Evolutionary conservation across 1,284 basidiomycete species (phyloP).

Genomic region (Schizophyllum commune): DNA sequence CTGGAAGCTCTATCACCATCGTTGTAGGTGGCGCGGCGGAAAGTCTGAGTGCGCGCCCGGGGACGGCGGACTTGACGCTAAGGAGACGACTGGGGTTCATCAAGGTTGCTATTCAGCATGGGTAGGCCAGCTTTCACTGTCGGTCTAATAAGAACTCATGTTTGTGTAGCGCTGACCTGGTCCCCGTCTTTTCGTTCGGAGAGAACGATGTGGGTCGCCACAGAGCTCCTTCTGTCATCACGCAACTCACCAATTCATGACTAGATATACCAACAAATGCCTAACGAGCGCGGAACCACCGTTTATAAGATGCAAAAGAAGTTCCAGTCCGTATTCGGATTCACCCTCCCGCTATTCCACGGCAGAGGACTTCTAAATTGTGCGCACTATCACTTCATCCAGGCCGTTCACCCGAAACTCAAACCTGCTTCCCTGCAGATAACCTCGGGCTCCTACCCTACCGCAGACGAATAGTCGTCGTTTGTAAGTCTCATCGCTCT

Average conservation of each 20-base stretch:
- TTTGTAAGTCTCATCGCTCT: slow-evolving; percentile 54
- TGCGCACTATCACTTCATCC: slow-evolving; percentile 29
- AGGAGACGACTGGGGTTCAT: slow-evolving; percentile 86
- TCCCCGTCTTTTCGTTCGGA: slow-evolving; percentile 95
- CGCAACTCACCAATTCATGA: not conserved
- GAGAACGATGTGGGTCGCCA: slow-evolving; percentile 83
- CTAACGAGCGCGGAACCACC: slow-evolving; percentile 89
- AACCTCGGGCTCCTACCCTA: slow-evolving; percentile 91
- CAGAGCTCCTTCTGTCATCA: not conserved
- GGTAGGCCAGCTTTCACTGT: slow-evolving; percentile 38
- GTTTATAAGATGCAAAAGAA: slow-evolving; percentile 82
- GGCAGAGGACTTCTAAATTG: slow-evolving; percentile 90
- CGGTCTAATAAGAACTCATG: not conserved
- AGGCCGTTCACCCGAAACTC: not conserved
- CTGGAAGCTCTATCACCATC: slow-evolving; percentile 80
- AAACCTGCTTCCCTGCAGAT: slow-evolving; percentile 36
- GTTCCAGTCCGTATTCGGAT: slow-evolving; percentile 90
- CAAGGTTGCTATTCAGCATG: slow-evolving; percentile 92
- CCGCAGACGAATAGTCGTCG: slow-evolving; percentile 88
- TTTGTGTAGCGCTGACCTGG: slow-evolving; percentile 69
- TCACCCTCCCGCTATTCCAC: slow-evolving; percentile 94
- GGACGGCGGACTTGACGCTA: slow-evolving; percentile 91
- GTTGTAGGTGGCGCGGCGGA: slow-evolving; percentile 97
- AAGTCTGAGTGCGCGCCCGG: slow-evolving; percentile 87
- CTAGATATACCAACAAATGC: slow-evolving; percentile 93